Conservation (phyloP, 2,329 filamentous ascomycete species). For the Penicillium sp. region DNA sequence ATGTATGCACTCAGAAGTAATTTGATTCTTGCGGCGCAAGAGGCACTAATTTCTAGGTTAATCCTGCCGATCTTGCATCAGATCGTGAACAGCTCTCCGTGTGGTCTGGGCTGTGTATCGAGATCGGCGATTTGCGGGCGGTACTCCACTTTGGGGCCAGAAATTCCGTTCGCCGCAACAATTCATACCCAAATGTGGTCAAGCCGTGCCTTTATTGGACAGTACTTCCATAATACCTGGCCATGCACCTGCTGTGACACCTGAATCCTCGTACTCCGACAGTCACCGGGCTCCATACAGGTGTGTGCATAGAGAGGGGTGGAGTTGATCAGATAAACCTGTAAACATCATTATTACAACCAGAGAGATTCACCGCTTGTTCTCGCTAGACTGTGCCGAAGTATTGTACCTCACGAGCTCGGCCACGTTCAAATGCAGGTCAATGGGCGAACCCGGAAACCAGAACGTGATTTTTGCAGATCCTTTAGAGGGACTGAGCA, state of each 20-base stretch:
- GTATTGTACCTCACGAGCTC: not conserved
- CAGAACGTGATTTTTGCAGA: slow-evolving; percentile 6
- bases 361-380: slow-evolving; percentile 25
- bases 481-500: slow-evolving; percentile 4
- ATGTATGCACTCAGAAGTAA: no score
- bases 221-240: slow-evolving; percentile 4
- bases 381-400: no score
- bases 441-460: not conserved
- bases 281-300: slow-evolving; percentile 1
- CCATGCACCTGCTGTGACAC: slow-evolving; percentile 10
- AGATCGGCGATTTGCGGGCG: slow-evolving; percentile 25
- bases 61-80: slow-evolving; percentile 25
- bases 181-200: not conserved
- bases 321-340: slow-evolving; percentile 20
- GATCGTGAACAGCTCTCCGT: slow-evolving; percentile 20
- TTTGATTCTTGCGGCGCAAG: not conserved
- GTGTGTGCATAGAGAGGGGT: not conserved
- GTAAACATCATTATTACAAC: slow-evolving; percentile 12
- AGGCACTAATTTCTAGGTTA: not conserved
- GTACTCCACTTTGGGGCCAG: slow-evolving; percentile 17
- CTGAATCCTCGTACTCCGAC: slow-evolving; percentile 3
- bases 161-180: slow-evolving; percentile 12
- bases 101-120: slow-evolving; percentile 14
- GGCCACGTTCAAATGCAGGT: slow-evolving; percentile 1
- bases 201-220: slow-evolving; percentile 5